phyloP scores from a whole-genome alignment of 2,329 filamentous ascomycete species.

The Aureobasidium uvarum region DNA sequence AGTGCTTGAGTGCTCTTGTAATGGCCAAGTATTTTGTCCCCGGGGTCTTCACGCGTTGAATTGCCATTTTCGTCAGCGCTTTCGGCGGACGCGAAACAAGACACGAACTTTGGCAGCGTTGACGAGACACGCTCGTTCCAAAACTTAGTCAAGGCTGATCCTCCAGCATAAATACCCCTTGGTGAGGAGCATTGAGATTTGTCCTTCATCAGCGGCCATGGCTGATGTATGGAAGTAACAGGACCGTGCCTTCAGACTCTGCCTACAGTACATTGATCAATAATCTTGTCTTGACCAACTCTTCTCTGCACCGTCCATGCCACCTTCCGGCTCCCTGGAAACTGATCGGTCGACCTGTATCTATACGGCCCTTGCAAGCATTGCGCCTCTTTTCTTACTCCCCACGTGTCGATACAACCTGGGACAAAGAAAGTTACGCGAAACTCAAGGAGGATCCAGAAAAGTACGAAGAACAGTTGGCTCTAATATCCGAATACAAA shows the following conservation, averaged over 20 bases:
- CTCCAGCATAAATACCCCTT: no score
- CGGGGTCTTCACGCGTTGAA: background rate
- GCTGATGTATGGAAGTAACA: background rate
- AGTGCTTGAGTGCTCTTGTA: background rate
- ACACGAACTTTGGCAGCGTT: background rate
- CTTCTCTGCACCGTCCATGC: background rate
- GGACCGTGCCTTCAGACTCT: background rate
- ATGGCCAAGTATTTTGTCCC: background rate
- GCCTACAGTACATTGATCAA: background rate
- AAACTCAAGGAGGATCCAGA: background rate
- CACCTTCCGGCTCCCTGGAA: background rate
- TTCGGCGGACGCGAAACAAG: background rate
- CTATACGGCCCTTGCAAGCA: no score
- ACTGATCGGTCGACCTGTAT: background rate
- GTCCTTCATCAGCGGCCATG: background rate
- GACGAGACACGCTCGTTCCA: background rate
- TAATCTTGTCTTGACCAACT: background rate
- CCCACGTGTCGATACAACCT: background rate
- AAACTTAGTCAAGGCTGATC: background rate
- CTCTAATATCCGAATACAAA: background rate
- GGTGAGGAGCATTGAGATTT: background rate
- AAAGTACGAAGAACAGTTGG: background rate
- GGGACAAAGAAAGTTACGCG: background rate
- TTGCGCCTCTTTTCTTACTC: background rate
- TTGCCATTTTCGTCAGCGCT: background rate